A percentile compares a stretch with the other conserved stretches of the same genome.
Conservation (phyloP, 129 eudicot species). For the Lactuca saligna region DNA sequence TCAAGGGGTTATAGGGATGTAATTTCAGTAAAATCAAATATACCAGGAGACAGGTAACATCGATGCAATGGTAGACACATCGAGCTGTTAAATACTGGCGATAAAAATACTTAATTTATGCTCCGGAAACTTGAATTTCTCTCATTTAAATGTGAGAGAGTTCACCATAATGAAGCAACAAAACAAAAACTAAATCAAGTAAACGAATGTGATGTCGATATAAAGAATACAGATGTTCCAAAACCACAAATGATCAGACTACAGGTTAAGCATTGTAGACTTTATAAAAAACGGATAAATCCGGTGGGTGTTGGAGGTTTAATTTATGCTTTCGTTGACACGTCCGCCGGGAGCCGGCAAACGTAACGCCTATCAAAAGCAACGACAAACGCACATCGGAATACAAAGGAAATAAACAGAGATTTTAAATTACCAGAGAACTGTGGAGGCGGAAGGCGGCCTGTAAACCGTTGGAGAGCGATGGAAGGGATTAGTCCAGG, state of each 20-base stretch:
- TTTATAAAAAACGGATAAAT: background rate
- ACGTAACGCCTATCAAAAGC: conserved; percentile 87
- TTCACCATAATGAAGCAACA: conserved; percentile 36
- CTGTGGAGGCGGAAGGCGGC: background rate
- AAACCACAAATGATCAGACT: conserved; percentile 21
- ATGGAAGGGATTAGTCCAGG: background rate
- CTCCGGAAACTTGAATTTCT: conserved; percentile 40
- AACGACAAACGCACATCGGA: background rate
- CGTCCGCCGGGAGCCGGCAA: conserved; percentile 53
- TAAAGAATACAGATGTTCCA: background rate
- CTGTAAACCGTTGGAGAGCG: background rate
- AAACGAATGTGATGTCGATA: background rate
- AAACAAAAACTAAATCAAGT: background rate
- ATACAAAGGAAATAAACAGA: background rate
- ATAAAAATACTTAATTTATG: conserved; percentile 23
- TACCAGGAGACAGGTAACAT: conserved; percentile 38
- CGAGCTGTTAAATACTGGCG: conserved; percentile 34
- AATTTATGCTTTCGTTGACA: conserved; percentile 78
- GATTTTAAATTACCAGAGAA: background rate
- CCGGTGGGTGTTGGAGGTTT: conserved; percentile 22
- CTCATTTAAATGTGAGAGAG: conserved; percentile 17
- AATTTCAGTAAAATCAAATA: background rate
- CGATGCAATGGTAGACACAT: conserved; percentile 20
- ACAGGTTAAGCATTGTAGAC: conserved; percentile 20
- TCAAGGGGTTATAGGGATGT: no score